phyloP scores from a whole-genome alignment of 306 rosid genomes.

The Myrica gale region DNA sequence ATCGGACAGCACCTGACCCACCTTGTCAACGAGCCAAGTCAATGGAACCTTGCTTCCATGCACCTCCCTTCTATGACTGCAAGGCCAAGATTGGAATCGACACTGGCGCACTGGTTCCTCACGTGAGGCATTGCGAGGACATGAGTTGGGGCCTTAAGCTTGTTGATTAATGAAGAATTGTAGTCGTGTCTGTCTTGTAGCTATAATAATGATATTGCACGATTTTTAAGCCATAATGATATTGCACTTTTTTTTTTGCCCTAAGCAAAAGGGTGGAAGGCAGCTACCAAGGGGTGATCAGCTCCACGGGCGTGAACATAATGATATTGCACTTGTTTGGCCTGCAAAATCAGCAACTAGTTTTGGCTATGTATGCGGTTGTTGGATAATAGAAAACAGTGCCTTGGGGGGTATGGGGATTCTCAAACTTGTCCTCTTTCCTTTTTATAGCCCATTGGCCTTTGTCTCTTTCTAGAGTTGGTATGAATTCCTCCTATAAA shows the following conservation, averaged over 20 bases:
- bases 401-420: background rate
- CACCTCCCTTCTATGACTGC: slow-evolving; percentile 79
- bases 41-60: slow-evolving; percentile 81
- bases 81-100: slow-evolving; percentile 61
- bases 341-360: background rate
- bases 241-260: too few species aligned
- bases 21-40: slow-evolving; percentile 68
- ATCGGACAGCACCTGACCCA: slow-evolving; percentile 51
- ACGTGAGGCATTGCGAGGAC: slow-evolving; percentile 75
- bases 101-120: slow-evolving; percentile 62
- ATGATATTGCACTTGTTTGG: background rate
- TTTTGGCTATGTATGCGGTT: background rate
- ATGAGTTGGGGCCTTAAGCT: slow-evolving; percentile 87
- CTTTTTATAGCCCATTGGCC: background rate
- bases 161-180: slow-evolving; percentile 34
- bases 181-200: background rate
- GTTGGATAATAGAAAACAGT: too few species aligned
- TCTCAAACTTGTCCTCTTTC: background rate
- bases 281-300: too few species aligned
- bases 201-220: background rate
- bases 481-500: background rate
- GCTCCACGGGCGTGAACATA: too few species aligned
- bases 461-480: too few species aligned
- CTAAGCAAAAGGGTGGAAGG: too few species aligned
- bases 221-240: too few species aligned